A percentile compares a stretch with the other conserved stretches of the same genome.
Conservation (phyloP, 1,284 basidiomycete genomes). For the Xerocomus nothofagi region DNA sequence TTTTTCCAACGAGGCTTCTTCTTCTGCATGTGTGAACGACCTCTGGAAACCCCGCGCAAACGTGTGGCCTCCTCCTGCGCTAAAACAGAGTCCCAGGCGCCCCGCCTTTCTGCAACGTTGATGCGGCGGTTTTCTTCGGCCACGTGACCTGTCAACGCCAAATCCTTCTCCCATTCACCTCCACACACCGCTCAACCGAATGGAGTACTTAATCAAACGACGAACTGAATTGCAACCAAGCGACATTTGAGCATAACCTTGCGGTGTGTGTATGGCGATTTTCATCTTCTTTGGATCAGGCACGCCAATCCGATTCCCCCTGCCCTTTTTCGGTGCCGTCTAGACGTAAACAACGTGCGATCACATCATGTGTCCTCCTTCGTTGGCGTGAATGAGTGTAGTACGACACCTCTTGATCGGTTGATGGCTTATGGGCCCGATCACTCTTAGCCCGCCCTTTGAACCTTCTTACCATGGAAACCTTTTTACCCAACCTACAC, state of each 20-base stretch:
- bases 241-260: constrained; percentile 23
- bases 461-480: constrained; percentile 35
- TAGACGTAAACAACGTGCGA: constrained; percentile 32
- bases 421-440: constrained; percentile 22
- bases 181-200: constrained; percentile 11
- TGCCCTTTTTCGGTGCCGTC: constrained; percentile 37
- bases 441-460: constrained; percentile 20
- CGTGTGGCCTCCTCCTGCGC: no score
- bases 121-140: constrained; percentile 9
- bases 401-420: constrained; percentile 29
- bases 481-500: constrained; percentile 12
- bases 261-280: constrained; percentile 21
- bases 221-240: constrained; percentile 15
- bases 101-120: not conserved
- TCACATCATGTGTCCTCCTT: constrained; percentile 25
- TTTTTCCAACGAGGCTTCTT: constrained; percentile 15
- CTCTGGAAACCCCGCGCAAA: no score
- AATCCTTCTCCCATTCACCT: not conserved
- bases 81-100: constrained; percentile 2
- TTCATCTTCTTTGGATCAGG: constrained; percentile 30
- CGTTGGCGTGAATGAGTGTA: constrained; percentile 22
- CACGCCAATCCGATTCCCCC: constrained; percentile 23
- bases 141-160: constrained; percentile 26
- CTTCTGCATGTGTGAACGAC: constrained; percentile 27
- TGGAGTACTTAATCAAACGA: constrained; percentile 4